Conservation (phyloP, 768 basidiomycete genomes). For the Boletus bicolor region DNA sequence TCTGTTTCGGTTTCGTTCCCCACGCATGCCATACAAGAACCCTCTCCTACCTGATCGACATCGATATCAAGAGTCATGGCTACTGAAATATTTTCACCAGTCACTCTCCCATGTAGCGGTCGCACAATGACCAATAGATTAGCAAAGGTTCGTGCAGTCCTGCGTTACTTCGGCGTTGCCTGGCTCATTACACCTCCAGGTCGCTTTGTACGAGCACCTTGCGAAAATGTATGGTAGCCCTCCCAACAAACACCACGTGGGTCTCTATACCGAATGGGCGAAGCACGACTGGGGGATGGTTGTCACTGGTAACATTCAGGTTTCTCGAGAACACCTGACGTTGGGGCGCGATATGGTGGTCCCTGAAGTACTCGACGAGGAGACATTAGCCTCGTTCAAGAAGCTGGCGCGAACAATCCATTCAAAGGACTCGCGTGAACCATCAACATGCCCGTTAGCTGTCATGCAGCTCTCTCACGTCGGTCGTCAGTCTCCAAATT, state of each 20-base stretch:
- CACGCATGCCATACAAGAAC: neutral
- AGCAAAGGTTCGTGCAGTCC: slow-evolving; percentile 43
- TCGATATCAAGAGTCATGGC: slow-evolving; percentile 9
- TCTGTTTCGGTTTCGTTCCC: neutral
- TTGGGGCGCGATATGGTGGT: slow-evolving; percentile 72
- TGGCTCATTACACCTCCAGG: slow-evolving; percentile 43
- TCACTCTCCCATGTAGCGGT: slow-evolving; percentile 34
- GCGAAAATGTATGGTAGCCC: slow-evolving; percentile 61
- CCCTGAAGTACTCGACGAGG: slow-evolving; percentile 42
- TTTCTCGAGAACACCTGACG: slow-evolving; percentile 57
- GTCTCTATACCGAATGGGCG: slow-evolving; percentile 75
- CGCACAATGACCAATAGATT: slow-evolving; percentile 45
- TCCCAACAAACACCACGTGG: slow-evolving; percentile 61
- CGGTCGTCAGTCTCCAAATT: slow-evolving; percentile 77
- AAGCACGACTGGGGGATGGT: slow-evolving; percentile 82
- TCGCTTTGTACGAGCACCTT: slow-evolving; percentile 88
- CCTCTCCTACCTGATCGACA: neutral
- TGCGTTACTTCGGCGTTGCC: neutral
- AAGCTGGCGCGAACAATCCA: slow-evolving; percentile 51
- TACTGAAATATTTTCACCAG: slow-evolving; percentile 21
- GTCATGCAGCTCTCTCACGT: slow-evolving; percentile 83
- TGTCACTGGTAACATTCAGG: slow-evolving; percentile 81
- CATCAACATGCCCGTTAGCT: slow-evolving; percentile 37
- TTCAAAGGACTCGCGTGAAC: slow-evolving; percentile 19
- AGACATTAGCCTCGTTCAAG: slow-evolving; percentile 48